Conservation (phyloP, 2,329 filamentous ascomycete species). For the Neurospora sp. region DNA sequence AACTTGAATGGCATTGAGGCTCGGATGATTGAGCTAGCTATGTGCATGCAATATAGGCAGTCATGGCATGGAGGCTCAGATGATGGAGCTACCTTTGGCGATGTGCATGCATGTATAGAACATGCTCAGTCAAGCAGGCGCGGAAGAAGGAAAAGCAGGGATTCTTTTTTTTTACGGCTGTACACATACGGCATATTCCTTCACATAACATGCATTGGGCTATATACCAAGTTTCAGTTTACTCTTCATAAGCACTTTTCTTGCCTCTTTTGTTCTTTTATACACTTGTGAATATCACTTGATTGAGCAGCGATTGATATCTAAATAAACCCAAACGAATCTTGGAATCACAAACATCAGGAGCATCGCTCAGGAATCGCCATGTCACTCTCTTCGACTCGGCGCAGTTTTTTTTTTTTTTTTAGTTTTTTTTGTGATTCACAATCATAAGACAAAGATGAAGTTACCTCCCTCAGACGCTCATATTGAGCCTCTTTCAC, state of each 20-base stretch:
- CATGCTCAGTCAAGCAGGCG: neutral
- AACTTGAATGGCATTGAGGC: neutral
- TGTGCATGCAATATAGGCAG: neutral
- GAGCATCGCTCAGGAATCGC: too few relatives aligned
- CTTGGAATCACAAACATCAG: too few relatives aligned
- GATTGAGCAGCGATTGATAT: neutral
- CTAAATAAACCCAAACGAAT: neutral
- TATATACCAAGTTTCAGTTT: neutral
- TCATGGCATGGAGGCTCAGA: neutral
- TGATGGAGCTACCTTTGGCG: neutral
- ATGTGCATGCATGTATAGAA: neutral
- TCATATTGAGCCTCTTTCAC: neutral
- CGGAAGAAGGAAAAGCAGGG: neutral
- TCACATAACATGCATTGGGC: neutral
- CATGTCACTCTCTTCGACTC: too few relatives aligned
- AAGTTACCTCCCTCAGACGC: neutral
- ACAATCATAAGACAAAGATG: too few relatives aligned
- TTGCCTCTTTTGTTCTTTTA: neutral
- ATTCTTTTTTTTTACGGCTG: neutral
- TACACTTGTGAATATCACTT: neutral
- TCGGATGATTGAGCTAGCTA: neutral
- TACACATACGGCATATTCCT: neutral
- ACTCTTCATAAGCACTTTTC: neutral
- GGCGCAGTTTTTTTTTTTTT: too few relatives aligned
- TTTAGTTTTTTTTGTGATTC: too few relatives aligned